Evolutionary conservation across 2,329 filamentous ascomycete genomes (phyloP).

Genomic region (Coniochaeta hoffmannii): DNA sequence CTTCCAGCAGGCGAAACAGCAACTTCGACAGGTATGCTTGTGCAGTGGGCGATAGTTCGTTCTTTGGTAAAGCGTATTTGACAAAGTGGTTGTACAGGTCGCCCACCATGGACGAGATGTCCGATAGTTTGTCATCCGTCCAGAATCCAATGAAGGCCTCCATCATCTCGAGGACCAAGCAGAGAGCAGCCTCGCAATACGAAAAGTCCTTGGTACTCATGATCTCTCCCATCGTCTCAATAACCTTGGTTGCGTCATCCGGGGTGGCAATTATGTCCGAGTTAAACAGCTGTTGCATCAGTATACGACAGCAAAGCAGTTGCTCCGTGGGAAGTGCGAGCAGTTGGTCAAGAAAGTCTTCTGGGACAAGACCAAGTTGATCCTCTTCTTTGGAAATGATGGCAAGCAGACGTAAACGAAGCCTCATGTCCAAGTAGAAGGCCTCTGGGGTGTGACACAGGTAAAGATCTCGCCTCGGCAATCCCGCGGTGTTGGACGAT

Average conservation of each 20-base stretch:
- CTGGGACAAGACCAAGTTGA: constrained; percentile 42
- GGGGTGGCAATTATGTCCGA: constrained; percentile 44
- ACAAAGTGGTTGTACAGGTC: constrained; percentile 78
- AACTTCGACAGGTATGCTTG: constrained; percentile 62
- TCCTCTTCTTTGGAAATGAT: constrained; percentile 32
- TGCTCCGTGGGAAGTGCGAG: constrained; percentile 43
- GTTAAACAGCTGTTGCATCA: constrained; percentile 44
- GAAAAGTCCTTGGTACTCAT: constrained; percentile 54
- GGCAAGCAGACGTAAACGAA: constrained; percentile 38
- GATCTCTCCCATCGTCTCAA: constrained; percentile 43
- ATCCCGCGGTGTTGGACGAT: constrained; percentile 25
- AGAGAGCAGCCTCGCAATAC: constrained; percentile 66
- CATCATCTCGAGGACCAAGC: constrained; percentile 61
- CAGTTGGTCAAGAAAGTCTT: constrained; percentile 41
- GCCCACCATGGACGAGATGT: constrained; percentile 58
- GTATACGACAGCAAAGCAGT: constrained; percentile 40
- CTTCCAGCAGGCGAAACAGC: constrained; percentile 61
- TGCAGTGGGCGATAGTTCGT: constrained; percentile 61
- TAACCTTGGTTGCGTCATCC: constrained; percentile 36
- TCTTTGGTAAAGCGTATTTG: constrained; percentile 56
- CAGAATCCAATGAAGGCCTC: constrained; percentile 56
- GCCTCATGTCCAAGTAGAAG: constrained; percentile 39
- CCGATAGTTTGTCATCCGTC: constrained; percentile 48
- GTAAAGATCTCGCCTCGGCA: constrained; percentile 39
- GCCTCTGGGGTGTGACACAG: constrained; percentile 33